These are phyloP conservation scores for Daldinia concentrica DNA, from an alignment of 495 filamentous ascomycete species.

Conservation along the genomic window DNA sequence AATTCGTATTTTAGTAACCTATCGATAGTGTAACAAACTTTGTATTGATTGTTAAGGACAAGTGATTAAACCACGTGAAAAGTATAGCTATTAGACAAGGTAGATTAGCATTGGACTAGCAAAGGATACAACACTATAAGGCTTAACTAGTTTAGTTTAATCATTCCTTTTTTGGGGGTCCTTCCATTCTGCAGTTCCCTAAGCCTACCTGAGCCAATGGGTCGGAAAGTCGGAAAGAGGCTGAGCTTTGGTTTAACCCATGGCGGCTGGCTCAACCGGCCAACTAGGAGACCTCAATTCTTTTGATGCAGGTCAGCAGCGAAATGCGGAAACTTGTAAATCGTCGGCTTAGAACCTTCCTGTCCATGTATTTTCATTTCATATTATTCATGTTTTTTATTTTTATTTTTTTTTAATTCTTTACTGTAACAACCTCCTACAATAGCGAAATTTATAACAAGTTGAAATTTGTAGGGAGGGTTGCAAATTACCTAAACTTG, in stretches of 20 bases:
- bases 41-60: constrained; percentile 25
- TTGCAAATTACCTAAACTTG: constrained; percentile 6
- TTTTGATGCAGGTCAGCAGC: constrained; percentile 22
- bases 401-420: too few species aligned
- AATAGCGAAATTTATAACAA: constrained; percentile 2
- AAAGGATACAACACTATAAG: constrained; percentile 26
- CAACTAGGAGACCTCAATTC: constrained; percentile 8
- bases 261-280: constrained; percentile 3
- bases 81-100: neutral
- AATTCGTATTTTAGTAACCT: constrained; percentile 7
- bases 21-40: constrained; percentile 2
- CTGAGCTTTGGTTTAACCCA: constrained; percentile 32
- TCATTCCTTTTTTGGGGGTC: constrained; percentile 3
- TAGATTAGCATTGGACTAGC: constrained; percentile 30
- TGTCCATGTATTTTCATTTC: neutral
- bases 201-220: constrained; percentile 9
- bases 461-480: neutral
- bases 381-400: neutral
- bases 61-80: neutral
- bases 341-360: constrained; percentile 23
- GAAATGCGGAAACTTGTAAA: constrained; percentile 17
- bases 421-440: constrained; percentile 11
- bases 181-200: constrained; percentile 4
- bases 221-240: constrained; percentile 30
- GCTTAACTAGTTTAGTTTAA: constrained; percentile 32